A percentile compares a stretch with the other conserved stretches of the same genome.
These are phyloP conservation scores for Fallopia convolvulus DNA, from an alignment of 148 eudicot species.

Conservation along the genomic window DNA sequence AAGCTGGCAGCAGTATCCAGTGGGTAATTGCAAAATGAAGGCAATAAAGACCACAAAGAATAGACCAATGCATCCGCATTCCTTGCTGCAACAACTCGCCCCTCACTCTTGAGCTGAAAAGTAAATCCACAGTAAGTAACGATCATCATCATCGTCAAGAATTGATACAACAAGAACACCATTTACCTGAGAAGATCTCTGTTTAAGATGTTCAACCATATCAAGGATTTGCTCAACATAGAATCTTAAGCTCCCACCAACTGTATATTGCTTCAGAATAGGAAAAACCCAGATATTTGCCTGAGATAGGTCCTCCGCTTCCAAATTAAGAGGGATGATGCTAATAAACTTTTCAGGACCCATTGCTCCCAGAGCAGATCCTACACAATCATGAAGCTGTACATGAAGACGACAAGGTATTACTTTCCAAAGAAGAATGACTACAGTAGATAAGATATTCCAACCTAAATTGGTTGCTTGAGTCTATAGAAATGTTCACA, in stretches of 20 bases:
- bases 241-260: constrained; percentile 72
- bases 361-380: constrained; percentile 85
- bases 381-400: constrained; percentile 89
- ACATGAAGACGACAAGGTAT: background rate
- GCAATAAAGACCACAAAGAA: constrained; percentile 84
- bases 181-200: constrained; percentile 64
- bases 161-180: background rate
- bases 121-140: constrained; percentile 14
- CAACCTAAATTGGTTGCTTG: background rate
- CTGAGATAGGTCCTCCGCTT: constrained; percentile 50
- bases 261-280: constrained; percentile 64
- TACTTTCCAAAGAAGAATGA: background rate
- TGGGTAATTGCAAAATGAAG: constrained; percentile 94
- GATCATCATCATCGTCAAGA: constrained; percentile 1
- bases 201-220: constrained; percentile 37
- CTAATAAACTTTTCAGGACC: constrained; percentile 84
- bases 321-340: constrained; percentile 70
- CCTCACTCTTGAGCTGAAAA: constrained; percentile 74
- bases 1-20: constrained; percentile 69
- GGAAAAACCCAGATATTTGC: constrained; percentile 87
- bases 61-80: constrained; percentile 61
- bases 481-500: background rate
- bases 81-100: constrained; percentile 56
- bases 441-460: background rate
- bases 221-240: constrained; percentile 58